Evolutionary conservation across 495 filamentous ascomycete species (phyloP).

Genomic region (Talaromyces trachyspermus): DNA sequence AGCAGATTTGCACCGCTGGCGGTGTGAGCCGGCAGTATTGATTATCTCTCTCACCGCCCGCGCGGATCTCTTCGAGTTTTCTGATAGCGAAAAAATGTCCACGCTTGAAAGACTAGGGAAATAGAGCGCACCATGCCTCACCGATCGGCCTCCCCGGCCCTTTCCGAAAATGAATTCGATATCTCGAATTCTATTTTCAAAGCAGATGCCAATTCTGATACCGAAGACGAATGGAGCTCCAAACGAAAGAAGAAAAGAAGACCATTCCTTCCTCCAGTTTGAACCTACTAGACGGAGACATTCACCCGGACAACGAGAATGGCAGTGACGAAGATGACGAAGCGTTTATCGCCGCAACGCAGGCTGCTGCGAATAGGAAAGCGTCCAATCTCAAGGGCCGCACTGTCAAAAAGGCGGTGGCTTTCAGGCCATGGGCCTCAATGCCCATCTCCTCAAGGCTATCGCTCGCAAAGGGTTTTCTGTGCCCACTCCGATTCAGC

Average conservation of each 20-base stretch:
- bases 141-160: slow-evolving; percentile 69
- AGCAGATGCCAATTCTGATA: slow-evolving; percentile 45
- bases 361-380: slow-evolving; percentile 82
- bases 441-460: slow-evolving; percentile 71
- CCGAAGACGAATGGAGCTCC: slow-evolving; percentile 18
- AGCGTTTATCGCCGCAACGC: slow-evolving; percentile 78
- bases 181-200: slow-evolving; percentile 75
- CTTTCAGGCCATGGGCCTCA: slow-evolving; percentile 95
- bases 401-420: slow-evolving; percentile 88
- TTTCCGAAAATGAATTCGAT: slow-evolving; percentile 87
- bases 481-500: slow-evolving; percentile 93
- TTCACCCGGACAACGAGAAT: slow-evolving; percentile 35
- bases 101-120: too few relatives aligned
- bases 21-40: slow-evolving; percentile 8
- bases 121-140: slow-evolving; percentile 36
- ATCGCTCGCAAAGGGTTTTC: slow-evolving; percentile 91
- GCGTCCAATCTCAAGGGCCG: slow-evolving; percentile 71
- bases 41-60: slow-evolving; percentile 34
- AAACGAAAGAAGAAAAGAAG: slow-evolving; percentile 21
- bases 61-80: slow-evolving; percentile 14
- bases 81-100: slow-evolving; percentile 23
- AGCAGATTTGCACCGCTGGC: too few relatives aligned
- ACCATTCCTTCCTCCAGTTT: slow-evolving; percentile 28
- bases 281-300: slow-evolving; percentile 36
- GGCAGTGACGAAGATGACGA: slow-evolving; percentile 67